phyloP scores from a whole-genome alignment of 345 rosid genomes.

The Hevea brasiliensis region DNA sequence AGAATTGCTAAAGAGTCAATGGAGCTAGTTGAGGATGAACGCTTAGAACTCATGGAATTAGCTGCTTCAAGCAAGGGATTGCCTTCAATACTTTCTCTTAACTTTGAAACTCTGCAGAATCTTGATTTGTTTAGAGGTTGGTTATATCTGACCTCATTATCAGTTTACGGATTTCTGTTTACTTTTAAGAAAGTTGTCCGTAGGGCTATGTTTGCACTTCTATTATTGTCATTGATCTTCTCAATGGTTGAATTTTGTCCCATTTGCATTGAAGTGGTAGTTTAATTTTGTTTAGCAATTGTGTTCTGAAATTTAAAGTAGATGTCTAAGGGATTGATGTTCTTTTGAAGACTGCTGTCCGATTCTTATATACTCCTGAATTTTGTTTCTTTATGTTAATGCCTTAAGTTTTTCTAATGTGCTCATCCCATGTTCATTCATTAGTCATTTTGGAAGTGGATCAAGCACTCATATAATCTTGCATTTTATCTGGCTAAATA shows the following conservation, averaged over 20 bases:
- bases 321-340: neutral
- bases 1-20: constrained; percentile 81
- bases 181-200: neutral
- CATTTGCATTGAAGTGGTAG: neutral
- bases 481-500: neutral
- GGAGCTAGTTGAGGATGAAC: constrained; percentile 85
- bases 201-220: neutral
- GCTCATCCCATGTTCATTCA: neutral
- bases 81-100: constrained; percentile 63
- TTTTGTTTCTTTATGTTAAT: neutral
- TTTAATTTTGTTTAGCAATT: neutral
- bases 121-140: constrained; percentile 76
- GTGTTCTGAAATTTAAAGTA: neutral
- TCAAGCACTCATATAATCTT: neutral
- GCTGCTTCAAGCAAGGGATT: constrained; percentile 69
- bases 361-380: neutral
- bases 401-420: neutral
- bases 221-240: neutral
- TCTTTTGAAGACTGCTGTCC: neutral
- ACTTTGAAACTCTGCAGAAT: constrained; percentile 68
- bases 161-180: neutral
- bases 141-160: constrained; percentile 9
- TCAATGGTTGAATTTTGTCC: neutral
- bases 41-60: constrained; percentile 87
- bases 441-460: neutral